Evolutionary conservation across 495 filamentous ascomycete species (phyloP).

Genomic region (Aspergillus asperescens): DNA sequence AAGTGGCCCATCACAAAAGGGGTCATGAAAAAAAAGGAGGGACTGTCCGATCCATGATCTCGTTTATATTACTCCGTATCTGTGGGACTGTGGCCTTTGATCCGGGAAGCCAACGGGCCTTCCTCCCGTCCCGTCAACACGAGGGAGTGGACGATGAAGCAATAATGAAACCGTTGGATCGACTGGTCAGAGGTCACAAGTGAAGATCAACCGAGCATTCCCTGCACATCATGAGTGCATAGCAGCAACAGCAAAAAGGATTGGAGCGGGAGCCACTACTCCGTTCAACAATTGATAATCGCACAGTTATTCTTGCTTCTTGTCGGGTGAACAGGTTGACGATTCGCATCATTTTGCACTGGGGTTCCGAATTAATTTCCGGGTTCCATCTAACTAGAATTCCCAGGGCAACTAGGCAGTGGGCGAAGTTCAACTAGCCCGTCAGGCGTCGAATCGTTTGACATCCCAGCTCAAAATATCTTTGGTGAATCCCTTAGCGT

Average conservation of each 20-base stretch:
- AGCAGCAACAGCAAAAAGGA: background rate
- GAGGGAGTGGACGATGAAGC: background rate
- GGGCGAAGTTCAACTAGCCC: background rate
- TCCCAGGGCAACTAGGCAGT: background rate
- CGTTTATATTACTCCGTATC: background rate
- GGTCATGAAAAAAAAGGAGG: background rate
- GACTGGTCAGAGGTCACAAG: background rate
- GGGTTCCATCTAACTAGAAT: background rate
- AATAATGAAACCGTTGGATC: background rate
- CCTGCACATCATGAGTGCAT: constrained; percentile 8
- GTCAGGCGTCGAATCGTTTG: background rate
- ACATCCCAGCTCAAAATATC: background rate
- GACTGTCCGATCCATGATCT: background rate
- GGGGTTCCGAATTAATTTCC: no score
- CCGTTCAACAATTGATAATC: background rate
- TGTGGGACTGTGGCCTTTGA: background rate
- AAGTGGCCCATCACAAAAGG: background rate
- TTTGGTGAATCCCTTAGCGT: background rate
- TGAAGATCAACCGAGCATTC: background rate
- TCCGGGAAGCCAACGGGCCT: background rate
- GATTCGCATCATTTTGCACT: background rate
- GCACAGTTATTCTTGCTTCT: background rate
- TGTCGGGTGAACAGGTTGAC: background rate
- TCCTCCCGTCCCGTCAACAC: background rate
- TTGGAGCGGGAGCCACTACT: background rate